Percentiles rank a stretch among this genome's conserved stretches.
Evolutionary conservation across 1,139 yeast genomes (phyloP).

Genomic region (Scheffersomyces stambukii): DNA sequence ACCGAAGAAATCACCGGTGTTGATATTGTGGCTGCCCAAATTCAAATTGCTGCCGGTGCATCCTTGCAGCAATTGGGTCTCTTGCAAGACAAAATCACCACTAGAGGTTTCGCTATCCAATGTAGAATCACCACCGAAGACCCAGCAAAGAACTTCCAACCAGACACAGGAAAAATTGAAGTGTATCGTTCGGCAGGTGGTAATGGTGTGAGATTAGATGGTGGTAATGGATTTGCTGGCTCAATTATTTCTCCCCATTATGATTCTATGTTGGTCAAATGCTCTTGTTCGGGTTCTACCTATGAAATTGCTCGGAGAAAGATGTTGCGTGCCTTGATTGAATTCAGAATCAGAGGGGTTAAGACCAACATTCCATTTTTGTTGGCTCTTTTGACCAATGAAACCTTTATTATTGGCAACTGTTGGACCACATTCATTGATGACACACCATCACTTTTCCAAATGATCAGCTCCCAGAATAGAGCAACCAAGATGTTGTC

Average conservation of each 20-base stretch:
- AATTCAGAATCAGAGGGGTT: slow-evolving; percentile 97
- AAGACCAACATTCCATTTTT: slow-evolving; percentile 96
- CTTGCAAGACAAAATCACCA: slow-evolving; percentile 88
- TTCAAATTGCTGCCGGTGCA: slow-evolving; percentile 99
- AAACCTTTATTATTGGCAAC: slow-evolving; percentile 78
- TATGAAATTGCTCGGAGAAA: slow-evolving; percentile 95
- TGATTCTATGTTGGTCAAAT: slow-evolving; percentile 97
- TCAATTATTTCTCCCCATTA: slow-evolving; percentile 95
- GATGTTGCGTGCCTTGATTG: slow-evolving; percentile 94
- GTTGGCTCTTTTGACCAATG: slow-evolving; percentile 87
- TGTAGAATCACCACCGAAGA: slow-evolving; percentile 99
- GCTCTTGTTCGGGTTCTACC: slow-evolving; percentile 94
- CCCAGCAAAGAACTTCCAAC: slow-evolving; percentile 94
- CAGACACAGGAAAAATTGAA: slow-evolving; percentile 97
- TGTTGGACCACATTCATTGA: slow-evolving; percentile 99
- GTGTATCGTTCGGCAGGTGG: slow-evolving; percentile 99
- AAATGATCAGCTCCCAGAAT: slow-evolving; percentile 91
- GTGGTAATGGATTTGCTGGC: slow-evolving; percentile 99
- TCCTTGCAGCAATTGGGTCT: slow-evolving; percentile 86
- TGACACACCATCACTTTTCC: slow-evolving; percentile 94
- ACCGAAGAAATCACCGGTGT: slow-evolving; percentile 99
- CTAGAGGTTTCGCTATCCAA: slow-evolving; percentile 97
- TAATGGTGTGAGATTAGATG: slow-evolving; percentile 97
- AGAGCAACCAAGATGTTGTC: slow-evolving; percentile 92
- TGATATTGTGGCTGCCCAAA: slow-evolving; percentile 97